Conservation (phyloP, 345 rosid species). For the Acer yangbiense region DNA sequence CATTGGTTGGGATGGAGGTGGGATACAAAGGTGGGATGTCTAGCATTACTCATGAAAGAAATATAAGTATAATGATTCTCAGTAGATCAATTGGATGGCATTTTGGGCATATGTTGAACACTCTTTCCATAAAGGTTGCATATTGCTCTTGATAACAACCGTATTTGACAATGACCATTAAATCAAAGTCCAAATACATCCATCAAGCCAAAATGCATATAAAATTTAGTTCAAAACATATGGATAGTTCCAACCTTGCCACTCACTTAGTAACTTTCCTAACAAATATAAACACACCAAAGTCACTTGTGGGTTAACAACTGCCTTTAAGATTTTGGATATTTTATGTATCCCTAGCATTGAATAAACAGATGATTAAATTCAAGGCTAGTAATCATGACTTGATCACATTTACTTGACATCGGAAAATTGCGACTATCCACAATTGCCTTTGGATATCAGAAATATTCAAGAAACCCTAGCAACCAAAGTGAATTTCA, state of each 20-base stretch:
- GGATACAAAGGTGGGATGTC: too few species aligned
- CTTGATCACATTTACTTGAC: conserved; percentile 20
- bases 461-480: conserved; percentile 10
- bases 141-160: conserved; percentile 14
- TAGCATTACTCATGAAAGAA: conserved; percentile 4
- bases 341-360: conserved; percentile 5
- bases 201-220: conserved; percentile 7
- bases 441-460: conserved; percentile 20
- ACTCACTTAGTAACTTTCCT: conserved; percentile 7
- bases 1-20: too few species aligned
- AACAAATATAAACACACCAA: conserved; percentile 9
- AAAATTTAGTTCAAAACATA: not conserved
- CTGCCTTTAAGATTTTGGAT: conserved; percentile 17
- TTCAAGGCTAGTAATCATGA: conserved; percentile 19
- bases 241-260: conserved; percentile 12
- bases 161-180: conserved; percentile 1
- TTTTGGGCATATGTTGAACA: conserved; percentile 14
- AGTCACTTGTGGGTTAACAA: not conserved
- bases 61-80: not conserved
- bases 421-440: conserved; percentile 17
- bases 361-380: conserved; percentile 15
- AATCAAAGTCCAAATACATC: conserved; percentile 16
- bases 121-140: conserved; percentile 15
- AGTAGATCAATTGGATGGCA: conserved; percentile 10
- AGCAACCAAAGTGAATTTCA: conserved; percentile 24